Evolutionary conservation across 768 basidiomycete species (phyloP).

Genomic region (Filobasidium floriforme): DNA sequence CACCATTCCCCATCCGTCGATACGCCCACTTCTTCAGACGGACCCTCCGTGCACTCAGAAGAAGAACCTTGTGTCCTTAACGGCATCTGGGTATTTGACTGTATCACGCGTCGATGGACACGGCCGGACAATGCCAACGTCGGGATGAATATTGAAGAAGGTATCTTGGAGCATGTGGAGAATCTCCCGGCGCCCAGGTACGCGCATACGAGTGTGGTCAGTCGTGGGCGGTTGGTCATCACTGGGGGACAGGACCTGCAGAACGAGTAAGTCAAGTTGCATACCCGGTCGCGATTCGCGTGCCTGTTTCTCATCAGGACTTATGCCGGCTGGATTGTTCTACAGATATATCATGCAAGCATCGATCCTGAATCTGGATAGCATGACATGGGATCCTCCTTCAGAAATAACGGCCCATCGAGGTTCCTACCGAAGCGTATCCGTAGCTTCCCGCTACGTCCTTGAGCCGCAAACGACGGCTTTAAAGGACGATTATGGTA

Average conservation of each 20-base stretch:
- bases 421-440: constrained; percentile 75
- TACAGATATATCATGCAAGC: constrained; percentile 11
- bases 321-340: not conserved
- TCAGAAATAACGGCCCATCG: constrained; percentile 64
- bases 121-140: constrained; percentile 14
- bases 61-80: constrained; percentile 76
- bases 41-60: constrained; percentile 35
- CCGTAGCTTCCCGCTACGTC: constrained; percentile 60
- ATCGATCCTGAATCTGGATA: constrained; percentile 31
- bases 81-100: constrained; percentile 84
- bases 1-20: not conserved
- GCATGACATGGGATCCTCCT: constrained; percentile 1
- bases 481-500: constrained; percentile 56
- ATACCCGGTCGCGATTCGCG: not conserved
- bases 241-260: constrained; percentile 92
- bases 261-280: constrained; percentile 50
- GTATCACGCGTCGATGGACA: constrained; percentile 60
- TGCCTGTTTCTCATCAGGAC: not conserved
- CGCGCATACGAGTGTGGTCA: constrained; percentile 84
- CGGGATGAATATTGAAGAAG: constrained; percentile 22
- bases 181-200: constrained; percentile 77
- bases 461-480: constrained; percentile 53
- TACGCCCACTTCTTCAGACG: constrained; percentile 27
- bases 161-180: constrained; percentile 45
- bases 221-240: constrained; percentile 73